A percentile compares a stretch with the other conserved stretches of the same genome.
phyloP scores from a whole-genome alignment of 1,139 yeast genomes.

The Debaryomycetaceae sp. region DNA sequence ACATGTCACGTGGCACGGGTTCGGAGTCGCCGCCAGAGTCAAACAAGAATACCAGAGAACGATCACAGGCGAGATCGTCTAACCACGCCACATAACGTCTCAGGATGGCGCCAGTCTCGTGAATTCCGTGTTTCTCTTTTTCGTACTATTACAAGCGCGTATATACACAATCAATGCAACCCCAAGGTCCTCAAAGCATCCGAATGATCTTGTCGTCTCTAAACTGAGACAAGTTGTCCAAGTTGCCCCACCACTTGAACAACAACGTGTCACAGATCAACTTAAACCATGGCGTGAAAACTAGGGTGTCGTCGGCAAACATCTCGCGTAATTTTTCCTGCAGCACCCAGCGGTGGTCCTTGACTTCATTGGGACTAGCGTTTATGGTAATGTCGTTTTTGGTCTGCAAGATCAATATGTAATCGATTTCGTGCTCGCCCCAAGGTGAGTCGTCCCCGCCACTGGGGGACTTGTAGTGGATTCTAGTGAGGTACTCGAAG shows the following conservation, averaged over 20 bases:
- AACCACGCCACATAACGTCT: no score
- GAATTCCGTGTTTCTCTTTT: no score
- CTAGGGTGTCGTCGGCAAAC: conserved; percentile 61
- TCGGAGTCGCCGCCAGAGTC: no score
- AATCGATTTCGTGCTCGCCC: conserved; percentile 99
- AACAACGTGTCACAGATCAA: conserved; percentile 87
- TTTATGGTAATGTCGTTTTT: conserved; percentile 46
- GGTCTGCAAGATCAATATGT: conserved; percentile 74
- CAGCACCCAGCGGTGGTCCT: conserved; percentile 72
- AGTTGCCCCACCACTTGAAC: conserved; percentile 89
- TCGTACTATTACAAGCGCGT: no score
- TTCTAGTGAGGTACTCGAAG: conserved; percentile 84
- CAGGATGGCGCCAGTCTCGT: no score
- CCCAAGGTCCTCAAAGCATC: conserved; percentile 26
- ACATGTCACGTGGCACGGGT: no score
- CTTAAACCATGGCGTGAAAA: conserved; percentile 97
- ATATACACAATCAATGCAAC: no score
- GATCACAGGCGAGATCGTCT: no score
- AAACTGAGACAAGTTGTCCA: conserved; percentile 51
- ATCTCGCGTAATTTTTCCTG: conserved; percentile 62
- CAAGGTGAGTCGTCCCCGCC: conserved; percentile 64
- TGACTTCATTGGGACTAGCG: conserved; percentile 78
- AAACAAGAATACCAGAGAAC: no score
- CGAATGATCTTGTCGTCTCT: conserved; percentile 46
- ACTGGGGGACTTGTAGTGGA: conserved; percentile 88